Evolutionary conservation across 495 filamentous ascomycete genomes (phyloP), one percentile per base, ranked within the genome.

Genomic region (Penicillium egyptiacum): DNA sequence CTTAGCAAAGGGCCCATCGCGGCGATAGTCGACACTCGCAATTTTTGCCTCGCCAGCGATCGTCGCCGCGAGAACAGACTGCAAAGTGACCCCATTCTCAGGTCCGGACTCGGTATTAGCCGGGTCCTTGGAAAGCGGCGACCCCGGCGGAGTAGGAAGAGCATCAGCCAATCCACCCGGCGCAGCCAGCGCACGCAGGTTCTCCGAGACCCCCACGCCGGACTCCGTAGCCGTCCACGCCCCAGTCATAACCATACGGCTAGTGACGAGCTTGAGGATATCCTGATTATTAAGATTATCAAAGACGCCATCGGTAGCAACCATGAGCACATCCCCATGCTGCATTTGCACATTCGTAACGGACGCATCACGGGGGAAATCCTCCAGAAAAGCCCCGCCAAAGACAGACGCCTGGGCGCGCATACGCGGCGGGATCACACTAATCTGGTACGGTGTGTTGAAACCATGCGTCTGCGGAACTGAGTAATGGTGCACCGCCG

Each of bases 391-490:
- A 2, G 78, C 77, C n/a, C 91, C 90, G 14, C 92, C 93, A 63
- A 95, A 97, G 40, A 88, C 78, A 20, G 82, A 83, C 16, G 88
- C 85, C 62, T 92, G 88, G 6, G 81, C 79, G 43, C 89, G 81
- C 76, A 96, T 86, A 61, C 81, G 83, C 9, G 87, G 81, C 6
- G 94, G 93, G 37, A 96, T 86, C 57, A 96, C 84, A 58, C 90
- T 91, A 19, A 98, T 84, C 72, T 98, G 94, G 71, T 87, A 98
- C 3, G 94, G 94, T 0, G 93, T 97, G 73, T 98, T 98, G 79
- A 98, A 98, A 22, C 88, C 91, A 69, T 98, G 95, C 0, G 90
- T 98, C 70, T 98, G 94, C 22, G 91, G 88, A 35, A 85, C 80
- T 4, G 91, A 94, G 68, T 84, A 85, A 42, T 89, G 81, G 63